phyloP scores from a whole-genome alignment of 495 filamentous ascomycete genomes.

The Aeminium ludgeri region DNA sequence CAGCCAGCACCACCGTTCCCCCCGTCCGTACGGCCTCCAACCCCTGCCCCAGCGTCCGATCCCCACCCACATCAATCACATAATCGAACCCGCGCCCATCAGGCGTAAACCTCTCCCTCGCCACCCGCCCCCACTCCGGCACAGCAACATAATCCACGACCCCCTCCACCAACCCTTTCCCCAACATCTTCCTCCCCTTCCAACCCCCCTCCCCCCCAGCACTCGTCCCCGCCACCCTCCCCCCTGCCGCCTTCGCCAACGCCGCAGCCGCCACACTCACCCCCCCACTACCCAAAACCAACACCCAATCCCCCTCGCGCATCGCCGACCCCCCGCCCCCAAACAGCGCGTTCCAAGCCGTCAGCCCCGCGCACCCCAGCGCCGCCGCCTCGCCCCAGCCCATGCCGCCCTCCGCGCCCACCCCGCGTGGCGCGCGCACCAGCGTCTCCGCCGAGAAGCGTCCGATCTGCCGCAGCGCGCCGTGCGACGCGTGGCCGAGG shows the following conservation, averaged over 20 bases:
- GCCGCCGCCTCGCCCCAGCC: conserved; percentile 22
- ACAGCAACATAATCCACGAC: conserved; percentile 29
- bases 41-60: neutral
- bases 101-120: conserved; percentile 2
- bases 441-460: conserved; percentile 12
- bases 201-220: conserved; percentile 29
- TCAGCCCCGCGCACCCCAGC: conserved; percentile 23
- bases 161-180: conserved; percentile 26
- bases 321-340: conserved; percentile 14
- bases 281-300: conserved; percentile 19
- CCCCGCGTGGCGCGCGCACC: conserved; percentile 16
- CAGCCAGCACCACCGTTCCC: neutral
- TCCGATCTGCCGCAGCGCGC: conserved; percentile 11
- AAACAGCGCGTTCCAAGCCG: conserved; percentile 27
- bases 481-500: conserved; percentile 1
- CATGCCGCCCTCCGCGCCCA: conserved; percentile 16
- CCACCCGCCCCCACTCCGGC: conserved; percentile 23
- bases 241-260: conserved; percentile 12
- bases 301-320: conserved; percentile 16
- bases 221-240: conserved; percentile 30
- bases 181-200: conserved; percentile 23
- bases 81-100: neutral
- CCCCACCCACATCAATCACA: conserved; percentile 2
- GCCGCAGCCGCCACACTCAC: conserved; percentile 15
- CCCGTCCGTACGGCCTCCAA: conserved; percentile 1